Base-by-base conservation (phyloP, 148 eudicot species). In the Rhododendron molle region DNA sequence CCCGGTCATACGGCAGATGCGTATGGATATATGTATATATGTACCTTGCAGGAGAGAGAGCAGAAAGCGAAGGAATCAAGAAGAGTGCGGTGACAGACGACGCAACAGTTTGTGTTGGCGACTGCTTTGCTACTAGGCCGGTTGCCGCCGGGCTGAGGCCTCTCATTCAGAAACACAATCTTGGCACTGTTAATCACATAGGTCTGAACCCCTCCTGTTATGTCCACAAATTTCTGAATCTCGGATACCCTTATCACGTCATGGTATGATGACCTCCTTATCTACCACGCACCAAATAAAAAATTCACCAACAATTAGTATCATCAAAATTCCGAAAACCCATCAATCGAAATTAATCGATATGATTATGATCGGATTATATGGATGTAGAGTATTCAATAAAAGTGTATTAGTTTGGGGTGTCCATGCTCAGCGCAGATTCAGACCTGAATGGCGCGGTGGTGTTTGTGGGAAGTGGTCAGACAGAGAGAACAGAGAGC, bases 191-290 rank as follows among this genome's bases (percentile, higher is more conserved):
- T 76, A 3, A 76, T 76, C 3, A 76, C 80, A 9, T 76, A 76
- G 2, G 80, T 38, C 50, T 76, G 80, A 76, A 76, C 50, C 80
- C 49, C 78, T 74, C 78, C 80, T 18, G 84, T 82, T n/a, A 91
- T 92, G 69, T 92, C 94, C 83, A 92, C 50, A 76, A 88, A 91
- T 80, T 92, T 92, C 60, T 87, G 88, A 52, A 87, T 87, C 79
- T 87, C 88, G 26, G 60, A 80, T 13, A 80, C 62, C 82, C 82
- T 80, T 47, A 80, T 80, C 90, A 92, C 92, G 81, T 92, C 92
- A 85, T 92, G 94, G 86, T 90, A 92, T 8, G 94, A 92, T 2
- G 94, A 92, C 81, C 94, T 84, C 87, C 94, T 89, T 85, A 92
- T 92, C 94, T 90, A 88, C 81, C 38, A 7, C 44, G 44, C 44